A percentile compares a stretch with the other conserved stretches of the same genome.
Conservation (phyloP, 768 basidiomycete genomes). For the Clavulina sp. region DNA sequence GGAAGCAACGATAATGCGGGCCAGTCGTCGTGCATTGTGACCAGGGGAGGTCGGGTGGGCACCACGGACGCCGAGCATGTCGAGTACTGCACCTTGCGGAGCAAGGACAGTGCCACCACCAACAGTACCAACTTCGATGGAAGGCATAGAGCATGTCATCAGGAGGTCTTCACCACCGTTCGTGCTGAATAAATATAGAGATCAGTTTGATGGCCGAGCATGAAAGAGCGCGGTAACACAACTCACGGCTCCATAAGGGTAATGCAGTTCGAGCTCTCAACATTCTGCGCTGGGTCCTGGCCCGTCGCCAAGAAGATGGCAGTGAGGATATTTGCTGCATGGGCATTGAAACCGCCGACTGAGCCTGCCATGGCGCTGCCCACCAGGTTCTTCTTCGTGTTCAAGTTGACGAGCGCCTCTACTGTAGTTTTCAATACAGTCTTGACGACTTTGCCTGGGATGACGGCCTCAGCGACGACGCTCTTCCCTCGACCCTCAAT, state of each 20-base stretch:
- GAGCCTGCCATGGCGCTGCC: conserved; percentile 97
- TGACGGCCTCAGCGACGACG: conserved; percentile 86
- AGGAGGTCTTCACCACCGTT: conserved; percentile 83
- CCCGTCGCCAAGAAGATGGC: conserved; percentile 92
- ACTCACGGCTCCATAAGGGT: conserved; percentile 97
- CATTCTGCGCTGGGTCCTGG: conserved; percentile 98
- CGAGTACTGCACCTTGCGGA: conserved; percentile 79
- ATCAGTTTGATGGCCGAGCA: neutral
- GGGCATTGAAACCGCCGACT: conserved; percentile 97
- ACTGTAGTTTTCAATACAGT: conserved; percentile 92
- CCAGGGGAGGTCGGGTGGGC: conserved; percentile 79
- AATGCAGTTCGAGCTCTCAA: conserved; percentile 96
- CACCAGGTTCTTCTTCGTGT: conserved; percentile 91
- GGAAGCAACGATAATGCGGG: conserved; percentile 72
- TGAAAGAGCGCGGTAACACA: conserved; percentile 1
- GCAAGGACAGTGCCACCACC: conserved; percentile 89
- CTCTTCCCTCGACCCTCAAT: conserved; percentile 98
- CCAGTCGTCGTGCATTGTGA: conserved; percentile 74
- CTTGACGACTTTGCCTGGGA: conserved; percentile 79
- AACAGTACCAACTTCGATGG: conserved; percentile 94
- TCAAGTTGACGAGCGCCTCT: conserved; percentile 71
- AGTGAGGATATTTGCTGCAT: conserved; percentile 93
- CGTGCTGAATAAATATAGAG: conserved; percentile 27
- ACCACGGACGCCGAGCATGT: conserved; percentile 85
- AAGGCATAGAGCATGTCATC: conserved; percentile 95